These are phyloP conservation scores for Peronospora destructor DNA, from an alignment of 352 stramenopile species.

Conservation along the genomic window DNA sequence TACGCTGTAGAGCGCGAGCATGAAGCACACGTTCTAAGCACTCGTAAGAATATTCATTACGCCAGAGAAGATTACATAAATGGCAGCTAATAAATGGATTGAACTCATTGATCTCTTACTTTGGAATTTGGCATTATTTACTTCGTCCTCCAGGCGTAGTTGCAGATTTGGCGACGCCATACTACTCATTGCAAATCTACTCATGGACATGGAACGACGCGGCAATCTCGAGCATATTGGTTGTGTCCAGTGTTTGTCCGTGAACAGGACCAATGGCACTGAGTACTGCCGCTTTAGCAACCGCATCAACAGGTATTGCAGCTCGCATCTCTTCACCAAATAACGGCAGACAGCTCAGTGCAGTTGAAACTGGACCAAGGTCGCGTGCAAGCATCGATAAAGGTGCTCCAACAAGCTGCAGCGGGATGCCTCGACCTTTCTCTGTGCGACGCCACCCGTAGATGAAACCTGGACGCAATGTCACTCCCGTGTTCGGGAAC, in stretches of 20 bases:
- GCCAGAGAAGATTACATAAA: no score
- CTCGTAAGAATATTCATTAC: conserved; percentile 31
- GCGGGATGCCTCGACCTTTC: conserved; percentile 51
- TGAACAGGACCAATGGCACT: conserved; percentile 67
- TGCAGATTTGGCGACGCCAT: background rate
- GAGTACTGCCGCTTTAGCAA: conserved; percentile 79
- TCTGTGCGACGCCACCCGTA: conserved; percentile 74
- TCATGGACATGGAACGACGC: conserved; percentile 78
- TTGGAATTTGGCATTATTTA: background rate
- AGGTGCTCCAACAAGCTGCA: conserved; percentile 70
- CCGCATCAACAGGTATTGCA: conserved; percentile 52
- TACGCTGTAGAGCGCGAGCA: conserved; percentile 70
- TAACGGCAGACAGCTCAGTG: conserved; percentile 54
- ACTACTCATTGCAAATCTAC: conserved; percentile 11
- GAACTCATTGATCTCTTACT: conserved; percentile 12
- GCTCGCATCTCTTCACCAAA: conserved; percentile 62
- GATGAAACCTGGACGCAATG: conserved; percentile 85
- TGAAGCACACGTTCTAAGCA: conserved; percentile 64
- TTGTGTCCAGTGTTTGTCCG: conserved; percentile 53
- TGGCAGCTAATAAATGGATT: background rate
- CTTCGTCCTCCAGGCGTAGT: background rate
- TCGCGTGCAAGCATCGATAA: conserved; percentile 56
- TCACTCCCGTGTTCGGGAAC: conserved; percentile 76
- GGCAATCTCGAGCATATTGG: conserved; percentile 61
- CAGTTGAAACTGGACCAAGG: conserved; percentile 48